These are phyloP conservation scores for Diaporthe sp. DNA, from an alignment of 2,329 filamentous ascomycete genomes.

Conservation along the genomic window DNA sequence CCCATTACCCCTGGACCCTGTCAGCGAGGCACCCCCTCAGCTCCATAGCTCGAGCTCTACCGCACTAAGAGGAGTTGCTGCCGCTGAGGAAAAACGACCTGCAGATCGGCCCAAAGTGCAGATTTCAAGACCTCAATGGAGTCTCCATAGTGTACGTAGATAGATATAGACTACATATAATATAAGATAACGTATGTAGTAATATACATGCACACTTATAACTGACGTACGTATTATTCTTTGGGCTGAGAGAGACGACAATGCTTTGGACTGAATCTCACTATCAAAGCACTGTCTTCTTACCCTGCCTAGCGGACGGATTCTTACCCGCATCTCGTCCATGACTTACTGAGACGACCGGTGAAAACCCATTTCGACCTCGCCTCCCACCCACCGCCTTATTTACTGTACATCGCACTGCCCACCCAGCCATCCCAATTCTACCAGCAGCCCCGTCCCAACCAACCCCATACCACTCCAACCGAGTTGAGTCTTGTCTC, in stretches of 20 bases:
- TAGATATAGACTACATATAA: too few relatives aligned
- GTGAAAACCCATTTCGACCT: background rate
- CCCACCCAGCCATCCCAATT: constrained; percentile 24
- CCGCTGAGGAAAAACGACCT: constrained; percentile 15
- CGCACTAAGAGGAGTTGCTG: background rate
- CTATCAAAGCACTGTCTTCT: background rate
- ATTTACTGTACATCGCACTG: background rate
- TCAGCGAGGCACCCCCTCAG: background rate
- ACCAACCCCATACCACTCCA: background rate
- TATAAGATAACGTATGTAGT: background rate
- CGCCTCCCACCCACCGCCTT: background rate
- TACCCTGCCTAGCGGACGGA: background rate
- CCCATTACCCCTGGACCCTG: background rate
- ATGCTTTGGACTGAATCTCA: background rate
- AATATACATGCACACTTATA: background rate
- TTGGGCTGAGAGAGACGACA: background rate
- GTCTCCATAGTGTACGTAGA: background rate
- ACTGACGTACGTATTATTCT: background rate
- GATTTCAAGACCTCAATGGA: background rate
- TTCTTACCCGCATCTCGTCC: background rate
- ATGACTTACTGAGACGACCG: background rate
- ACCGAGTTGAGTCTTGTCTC: background rate
- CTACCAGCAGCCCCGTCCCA: constrained; percentile 10
- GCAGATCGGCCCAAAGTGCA: constrained; percentile 26
- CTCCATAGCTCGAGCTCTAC: background rate